A percentile compares a stretch with the other conserved stretches of the same genome.
phyloP scores from a whole-genome alignment of 1,284 basidiomycete genomes.

The Sporisorium graminicola region DNA sequence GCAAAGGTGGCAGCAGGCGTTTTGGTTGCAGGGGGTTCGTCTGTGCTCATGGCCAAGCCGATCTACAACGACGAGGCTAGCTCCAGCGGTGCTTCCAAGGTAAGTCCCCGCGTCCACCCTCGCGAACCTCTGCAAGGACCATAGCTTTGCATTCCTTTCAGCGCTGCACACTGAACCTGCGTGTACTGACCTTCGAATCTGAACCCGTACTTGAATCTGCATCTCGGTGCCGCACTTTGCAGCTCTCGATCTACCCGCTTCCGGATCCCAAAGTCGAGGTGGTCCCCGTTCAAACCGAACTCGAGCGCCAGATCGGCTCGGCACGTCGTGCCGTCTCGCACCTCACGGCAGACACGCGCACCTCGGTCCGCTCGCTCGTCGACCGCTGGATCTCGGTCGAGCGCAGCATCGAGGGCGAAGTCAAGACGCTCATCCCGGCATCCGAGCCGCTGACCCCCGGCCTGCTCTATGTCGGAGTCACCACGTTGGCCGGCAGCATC shows the following conservation, averaged over 20 bases:
- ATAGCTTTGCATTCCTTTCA: too few relatives aligned
- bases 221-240: neutral
- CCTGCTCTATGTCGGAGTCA: slow-evolving; percentile 78
- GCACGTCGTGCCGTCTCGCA: slow-evolving; percentile 47
- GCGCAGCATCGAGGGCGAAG: slow-evolving; percentile 71
- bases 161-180: neutral
- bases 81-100: slow-evolving; percentile 32
- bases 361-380: slow-evolving; percentile 39
- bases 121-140: too few relatives aligned
- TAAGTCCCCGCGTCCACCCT: too few relatives aligned
- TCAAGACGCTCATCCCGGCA: slow-evolving; percentile 83
- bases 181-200: neutral
- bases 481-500: slow-evolving; percentile 86
- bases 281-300: slow-evolving; percentile 58
- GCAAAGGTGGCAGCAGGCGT: slow-evolving; percentile 35
- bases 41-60: slow-evolving; percentile 25
- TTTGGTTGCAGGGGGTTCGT: slow-evolving; percentile 29
- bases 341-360: slow-evolving; percentile 38
- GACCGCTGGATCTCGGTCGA: slow-evolving; percentile 63
- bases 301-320: slow-evolving; percentile 60
- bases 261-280: slow-evolving; percentile 46
- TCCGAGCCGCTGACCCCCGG: slow-evolving; percentile 87
- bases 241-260: slow-evolving; percentile 60
- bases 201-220: neutral
- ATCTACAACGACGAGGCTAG: slow-evolving; percentile 37